Conservation (phyloP, 345 rosid species). For the Turritis glabra region DNA sequence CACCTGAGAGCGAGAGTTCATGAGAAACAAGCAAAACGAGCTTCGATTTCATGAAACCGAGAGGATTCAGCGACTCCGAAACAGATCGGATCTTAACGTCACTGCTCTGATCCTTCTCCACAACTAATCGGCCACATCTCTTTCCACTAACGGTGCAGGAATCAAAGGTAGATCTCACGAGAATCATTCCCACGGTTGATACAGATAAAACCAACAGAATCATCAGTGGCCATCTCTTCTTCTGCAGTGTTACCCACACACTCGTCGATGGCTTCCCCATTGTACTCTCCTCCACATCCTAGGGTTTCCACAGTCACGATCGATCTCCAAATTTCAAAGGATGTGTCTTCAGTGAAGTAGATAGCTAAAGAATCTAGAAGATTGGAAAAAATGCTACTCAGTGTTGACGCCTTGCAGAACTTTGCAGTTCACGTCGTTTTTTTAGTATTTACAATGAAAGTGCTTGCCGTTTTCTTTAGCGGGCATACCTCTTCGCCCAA, state of each 20-base stretch:
- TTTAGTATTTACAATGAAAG: neutral
- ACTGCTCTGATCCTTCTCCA: conserved; percentile 7
- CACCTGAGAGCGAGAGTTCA: conserved; percentile 88
- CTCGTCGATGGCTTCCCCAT: conserved; percentile 59
- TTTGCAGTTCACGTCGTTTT: conserved; percentile 16
- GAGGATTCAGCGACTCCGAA: conserved; percentile 46
- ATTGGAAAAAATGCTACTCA: neutral
- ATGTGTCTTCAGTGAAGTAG: neutral
- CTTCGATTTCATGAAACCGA: conserved; percentile 80
- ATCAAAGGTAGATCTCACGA: conserved; percentile 61
- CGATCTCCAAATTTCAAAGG: neutral
- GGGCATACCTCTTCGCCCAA: neutral
- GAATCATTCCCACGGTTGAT: conserved; percentile 57
- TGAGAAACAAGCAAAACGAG: conserved; percentile 85
- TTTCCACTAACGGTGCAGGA: conserved; percentile 47
- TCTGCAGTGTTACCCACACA: conserved; percentile 51
- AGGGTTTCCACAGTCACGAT: neutral
- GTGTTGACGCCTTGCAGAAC: neutral
- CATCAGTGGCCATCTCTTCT: conserved; percentile 70
- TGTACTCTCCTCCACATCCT: conserved; percentile 12
- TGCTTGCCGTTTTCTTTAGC: neutral
- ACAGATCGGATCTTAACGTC: conserved; percentile 25
- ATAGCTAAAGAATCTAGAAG: conserved; percentile 5
- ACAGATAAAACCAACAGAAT: conserved; percentile 56
- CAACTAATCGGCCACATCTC: conserved; percentile 20